Evolutionary conservation across 768 basidiomycete genomes (phyloP), one percentile per base, ranked within the genome.

Genomic region (Kwoniella dejecticola): DNA sequence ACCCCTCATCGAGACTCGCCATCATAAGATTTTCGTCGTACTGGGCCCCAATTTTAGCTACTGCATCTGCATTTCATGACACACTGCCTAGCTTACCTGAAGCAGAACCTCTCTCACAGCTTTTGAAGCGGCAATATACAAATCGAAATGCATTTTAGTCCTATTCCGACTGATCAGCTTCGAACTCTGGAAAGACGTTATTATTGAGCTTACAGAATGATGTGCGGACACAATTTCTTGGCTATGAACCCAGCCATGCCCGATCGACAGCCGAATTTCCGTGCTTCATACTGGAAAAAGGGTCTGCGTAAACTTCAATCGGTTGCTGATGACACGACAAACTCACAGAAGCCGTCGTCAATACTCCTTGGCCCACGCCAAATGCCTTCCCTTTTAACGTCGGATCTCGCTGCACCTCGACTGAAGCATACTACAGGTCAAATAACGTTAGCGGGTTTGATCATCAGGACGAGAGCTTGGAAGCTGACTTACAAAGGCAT

Each of bases 171-270:
- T n/a, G n/a, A n/a, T n/a, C n/a, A n/a, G n/a, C n/a, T n/a, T n/a
- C n/a, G n/a, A n/a, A n/a, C n/a, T n/a, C n/a, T n/a, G n/a, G n/a
- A n/a, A n/a, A n/a, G n/a, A n/a, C n/a, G n/a, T n/a, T n/a, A n/a
- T n/a, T n/a, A n/a, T n/a, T n/a, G n/a, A 15, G 62, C 76, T 53
- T 50, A 78, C 76, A 90, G 80, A 38, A 90, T 85, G 17, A 99
- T 84, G 7, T 92, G 85, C 2, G 96, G 93, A 74, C 93, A 97
- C 8, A 99, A 84, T 72, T 91, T 95, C 82, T 87, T 88, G 15
- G 95, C 95, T 44, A 98, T 87, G 77, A 93, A 95, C 52, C 86
- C 93, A n/a, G 95, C 86, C 96, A 97, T 97, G 27, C 91, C 95
- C 4, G 92, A 95, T 44, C 96, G 87, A 30, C 90, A 89, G 1